Base-by-base conservation (phyloP, 306 rosid genomes). In the Ormosia semicastrata region DNA sequence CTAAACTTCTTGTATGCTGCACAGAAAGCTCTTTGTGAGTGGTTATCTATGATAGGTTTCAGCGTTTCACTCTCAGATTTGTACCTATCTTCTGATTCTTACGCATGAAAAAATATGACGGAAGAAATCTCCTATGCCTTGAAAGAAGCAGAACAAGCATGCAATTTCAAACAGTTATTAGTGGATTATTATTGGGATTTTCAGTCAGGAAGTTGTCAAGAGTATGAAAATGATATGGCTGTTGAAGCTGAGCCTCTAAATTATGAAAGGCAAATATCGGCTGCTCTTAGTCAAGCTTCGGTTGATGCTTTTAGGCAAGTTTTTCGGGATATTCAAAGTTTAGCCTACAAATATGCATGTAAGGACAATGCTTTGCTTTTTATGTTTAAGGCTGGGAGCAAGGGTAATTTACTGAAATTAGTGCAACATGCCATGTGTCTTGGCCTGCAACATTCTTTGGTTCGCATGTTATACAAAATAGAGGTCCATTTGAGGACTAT, bases 311-410 rank as follows among this genome's bases (percentile, higher is more conserved):
- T 91, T 84, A 89, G 89, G 85, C 83, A 88, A 3, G 92, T 92
- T 40, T 96, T 88, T 52, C 88, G 96, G 18, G 94, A 89, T 83
- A 85, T 96, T 72, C 97, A 92, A 69, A 87, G 86, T 87, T 83
- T 93, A 83, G 91, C 86, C 67, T 87, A 84, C 66, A 92, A 85
- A 83, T 89, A 90, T 83, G 92, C 91, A 9, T 44, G 81, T 56
- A 87, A 59, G 78, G 90, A 86, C 59, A 93, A 95, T 81, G 58
- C 93, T 37, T 83, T 95, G 34, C 85, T 95, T 50, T 53, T 89
- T n/a, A 95, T 95, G 98, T 69, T 84, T 41, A 95, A 89, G 88
- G 96, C 99, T 74, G 99, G 99, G 85, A 95, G 99, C 90, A 95
- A 95, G 90, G 98, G 99, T 77, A 95, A 92, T 79, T 71, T 95